A percentile compares a stretch with the other conserved stretches of the same genome.
Conservation (phyloP, 2,329 filamentous ascomycete species). For the Raffaelea albimanens region DNA sequence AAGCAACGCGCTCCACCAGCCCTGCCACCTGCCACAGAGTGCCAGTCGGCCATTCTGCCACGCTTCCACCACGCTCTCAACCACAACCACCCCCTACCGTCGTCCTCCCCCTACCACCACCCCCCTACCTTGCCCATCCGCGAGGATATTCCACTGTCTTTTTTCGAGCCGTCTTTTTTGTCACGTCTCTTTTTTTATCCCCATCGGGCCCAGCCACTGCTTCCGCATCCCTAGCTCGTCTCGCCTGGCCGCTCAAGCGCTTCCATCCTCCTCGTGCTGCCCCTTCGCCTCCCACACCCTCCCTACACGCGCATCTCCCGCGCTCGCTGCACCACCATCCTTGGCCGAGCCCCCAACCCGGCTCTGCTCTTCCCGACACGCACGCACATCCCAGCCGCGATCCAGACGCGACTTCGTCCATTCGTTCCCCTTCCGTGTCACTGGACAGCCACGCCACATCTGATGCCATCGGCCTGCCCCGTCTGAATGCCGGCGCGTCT, state of each 20-base stretch:
- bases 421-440: conserved; percentile 38
- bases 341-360: conserved; percentile 7
- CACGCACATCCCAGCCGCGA: conserved; percentile 21
- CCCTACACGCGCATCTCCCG: no score
- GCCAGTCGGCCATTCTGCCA: no score
- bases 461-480: conserved; percentile 30
- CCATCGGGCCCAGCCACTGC: not conserved
- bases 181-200: not conserved
- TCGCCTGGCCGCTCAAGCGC: no score
- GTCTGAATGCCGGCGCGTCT: conserved; percentile 29
- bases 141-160: not conserved
- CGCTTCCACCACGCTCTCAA: no score
- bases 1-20: no score
- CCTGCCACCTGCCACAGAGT: no score
- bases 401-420: conserved; percentile 30
- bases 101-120: no score
- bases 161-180: not conserved
- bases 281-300: no score
- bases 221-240: not conserved
- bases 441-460: conserved; percentile 25
- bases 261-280: no score
- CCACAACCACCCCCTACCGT: no score
- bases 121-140: no score
- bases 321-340: conserved; percentile 5
- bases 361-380: conserved; percentile 1